Evolutionary conservation across 805 yeast genomes (phyloP).

Genomic region (Lipomyces chichibuensis): DNA sequence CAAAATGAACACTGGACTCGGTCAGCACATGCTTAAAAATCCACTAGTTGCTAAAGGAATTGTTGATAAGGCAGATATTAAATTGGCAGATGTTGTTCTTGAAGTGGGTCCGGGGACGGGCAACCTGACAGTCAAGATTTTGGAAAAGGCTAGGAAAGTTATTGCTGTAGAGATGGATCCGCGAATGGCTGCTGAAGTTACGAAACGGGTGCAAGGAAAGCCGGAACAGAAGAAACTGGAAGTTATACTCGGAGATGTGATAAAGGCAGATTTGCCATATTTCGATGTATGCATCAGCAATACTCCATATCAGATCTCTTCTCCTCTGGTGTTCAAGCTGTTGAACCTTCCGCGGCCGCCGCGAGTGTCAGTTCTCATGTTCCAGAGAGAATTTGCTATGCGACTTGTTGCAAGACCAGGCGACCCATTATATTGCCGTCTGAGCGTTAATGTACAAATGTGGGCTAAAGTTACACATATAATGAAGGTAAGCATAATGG

Average conservation of each 20-base stretch:
- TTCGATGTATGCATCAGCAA: slow-evolving; percentile 95
- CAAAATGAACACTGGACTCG: slow-evolving; percentile 94
- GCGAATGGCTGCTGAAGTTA: slow-evolving; percentile 98
- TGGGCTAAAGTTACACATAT: slow-evolving; percentile 99
- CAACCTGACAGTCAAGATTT: slow-evolving; percentile 87
- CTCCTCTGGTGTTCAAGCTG: slow-evolving; percentile 91
- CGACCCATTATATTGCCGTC: slow-evolving; percentile 87
- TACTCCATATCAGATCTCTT: slow-evolving; percentile 96
- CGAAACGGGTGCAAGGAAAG: slow-evolving; percentile 97
- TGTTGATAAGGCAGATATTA: slow-evolving; percentile 92
- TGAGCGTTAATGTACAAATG: slow-evolving; percentile 97
- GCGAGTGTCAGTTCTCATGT: slow-evolving; percentile 92
- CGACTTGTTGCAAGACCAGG: slow-evolving; percentile 95
- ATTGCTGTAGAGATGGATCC: slow-evolving; percentile 98
- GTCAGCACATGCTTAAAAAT: slow-evolving; percentile 95
- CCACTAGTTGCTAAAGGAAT: slow-evolving; percentile 98
- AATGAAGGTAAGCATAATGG: slow-evolving; percentile 61
- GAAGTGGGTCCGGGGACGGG: slow-evolving; percentile 99
- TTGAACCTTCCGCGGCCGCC: slow-evolving; percentile 93
- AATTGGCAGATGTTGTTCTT: slow-evolving; percentile 87
- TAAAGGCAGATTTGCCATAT: slow-evolving; percentile 92
- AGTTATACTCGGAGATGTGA: slow-evolving; percentile 90
- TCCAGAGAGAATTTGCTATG: slow-evolving; percentile 95
- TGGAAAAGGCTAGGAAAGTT: slow-evolving; percentile 92
- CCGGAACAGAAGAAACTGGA: slow-evolving; percentile 90